Evolutionary conservation across 805 yeast genomes (phyloP), one percentile per base, ranked within the genome.

Genomic region (Metschnikowia amazonensis): DNA sequence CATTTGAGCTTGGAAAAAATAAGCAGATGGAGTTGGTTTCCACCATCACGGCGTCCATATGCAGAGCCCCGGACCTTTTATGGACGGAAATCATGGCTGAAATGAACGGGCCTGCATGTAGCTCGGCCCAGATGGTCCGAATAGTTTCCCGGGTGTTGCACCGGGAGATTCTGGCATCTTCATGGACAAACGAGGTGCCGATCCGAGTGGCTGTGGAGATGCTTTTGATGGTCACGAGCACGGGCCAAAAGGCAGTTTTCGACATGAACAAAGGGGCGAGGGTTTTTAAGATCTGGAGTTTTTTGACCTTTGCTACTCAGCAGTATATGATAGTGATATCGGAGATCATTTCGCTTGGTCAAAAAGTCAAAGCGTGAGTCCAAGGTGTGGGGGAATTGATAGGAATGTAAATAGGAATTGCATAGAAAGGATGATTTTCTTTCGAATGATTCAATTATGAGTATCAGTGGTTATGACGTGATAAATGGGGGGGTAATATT

Each of bases 231-330:
- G 17, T 37, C n/a, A 37, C 41, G 25, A 37, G 25, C 33, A 28
- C n/a, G 41, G 41, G 41, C 10, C 41, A 37, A 29, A 37, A 37
- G 32, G 41, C 41, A 5, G 41, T 37, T 13, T 37, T 18, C n/a
- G 41, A 37, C n/a, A 18, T 37, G 41, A 18, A 37, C 33, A 37
- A 28, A 23, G 41, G 29, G 4, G 33, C 13, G 25, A 33, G 5
- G 4, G 41, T 37, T 6, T 37, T 37, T 11, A 18, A 21, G 16
- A 5, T n/a, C 14, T 27, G 41, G 41, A 37, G 41, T 27, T 18
- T 37, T 18, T 27, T 37, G 33, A 17, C 41, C 8, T 37, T 21
- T 37, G 28, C 41, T 13, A 29, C 25, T 2, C 41, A 37, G 33
- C 31, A 28, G 33, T 37, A 37, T n/a, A 28, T 28, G 33, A 28